These are phyloP conservation scores for Durio zibethinus DNA, from an alignment of 345 rosid genomes.

Conservation along the genomic window DNA sequence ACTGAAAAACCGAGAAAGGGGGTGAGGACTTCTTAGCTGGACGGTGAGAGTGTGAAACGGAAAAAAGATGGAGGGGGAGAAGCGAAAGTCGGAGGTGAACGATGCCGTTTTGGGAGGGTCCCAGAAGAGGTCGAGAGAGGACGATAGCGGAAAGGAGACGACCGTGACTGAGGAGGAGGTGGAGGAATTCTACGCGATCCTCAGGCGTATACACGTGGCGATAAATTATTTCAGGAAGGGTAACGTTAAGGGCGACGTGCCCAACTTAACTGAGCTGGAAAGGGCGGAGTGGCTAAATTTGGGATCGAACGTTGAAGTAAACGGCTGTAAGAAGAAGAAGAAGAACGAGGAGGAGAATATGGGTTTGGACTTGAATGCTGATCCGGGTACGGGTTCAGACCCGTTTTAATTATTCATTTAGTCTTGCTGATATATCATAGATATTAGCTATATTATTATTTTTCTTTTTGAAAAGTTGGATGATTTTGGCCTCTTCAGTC, in stretches of 20 bases:
- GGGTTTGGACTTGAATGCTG: neutral
- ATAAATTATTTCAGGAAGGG: neutral
- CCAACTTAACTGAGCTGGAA: neutral
- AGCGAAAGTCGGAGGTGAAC: neutral
- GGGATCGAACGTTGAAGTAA: neutral
- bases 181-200: constrained; percentile 1
- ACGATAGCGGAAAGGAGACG: neutral
- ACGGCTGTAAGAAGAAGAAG: neutral
- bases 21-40: neutral
- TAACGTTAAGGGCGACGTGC: neutral
- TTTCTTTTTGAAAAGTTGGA: neutral
- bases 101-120: neutral
- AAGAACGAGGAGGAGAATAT: neutral
- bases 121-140: neutral
- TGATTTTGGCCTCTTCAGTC: neutral
- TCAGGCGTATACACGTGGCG: constrained; percentile 1
- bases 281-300: neutral
- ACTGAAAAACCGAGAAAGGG: neutral
- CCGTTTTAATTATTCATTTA: neutral
- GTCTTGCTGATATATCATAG: neutral
- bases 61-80: neutral
- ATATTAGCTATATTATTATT: neutral
- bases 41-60: neutral
- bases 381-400: neutral
- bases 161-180: constrained; percentile 6